Conservation (phyloP, 257 asterid genomes). For the Cynanchum wilfordii region DNA sequence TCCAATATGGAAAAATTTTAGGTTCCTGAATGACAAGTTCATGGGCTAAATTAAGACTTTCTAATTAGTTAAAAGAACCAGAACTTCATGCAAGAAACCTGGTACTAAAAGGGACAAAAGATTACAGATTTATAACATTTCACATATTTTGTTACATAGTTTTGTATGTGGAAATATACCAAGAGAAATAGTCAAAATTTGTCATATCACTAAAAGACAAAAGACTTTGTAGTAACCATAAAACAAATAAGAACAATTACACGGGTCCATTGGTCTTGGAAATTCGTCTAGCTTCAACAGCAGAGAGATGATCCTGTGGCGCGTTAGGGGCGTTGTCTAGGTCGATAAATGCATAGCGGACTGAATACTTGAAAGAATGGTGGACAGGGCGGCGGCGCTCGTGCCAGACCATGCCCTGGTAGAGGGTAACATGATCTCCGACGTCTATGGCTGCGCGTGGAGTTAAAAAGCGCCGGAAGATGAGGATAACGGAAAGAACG, state of each 20-base stretch:
- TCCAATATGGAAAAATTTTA: too few species aligned
- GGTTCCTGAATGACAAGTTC: too few species aligned
- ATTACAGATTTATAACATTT: not conserved
- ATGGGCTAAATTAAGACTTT: too few species aligned
- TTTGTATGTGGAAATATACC: not conserved
- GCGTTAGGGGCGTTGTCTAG: slow-evolving; percentile 46
- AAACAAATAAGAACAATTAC: slow-evolving; percentile 30
- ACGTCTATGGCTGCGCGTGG: slow-evolving; percentile 8
- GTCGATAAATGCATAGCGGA: slow-evolving; percentile 79
- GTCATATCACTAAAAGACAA: not conserved
- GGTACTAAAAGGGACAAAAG: not conserved
- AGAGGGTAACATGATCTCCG: slow-evolving; percentile 30
- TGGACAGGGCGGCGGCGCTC: slow-evolving; percentile 88
- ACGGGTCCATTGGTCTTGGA: slow-evolving; percentile 70
- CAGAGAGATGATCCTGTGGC: slow-evolving; percentile 61
- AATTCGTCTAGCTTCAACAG: slow-evolving; percentile 54
- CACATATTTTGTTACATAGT: not conserved
- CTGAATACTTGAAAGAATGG: slow-evolving; percentile 77
- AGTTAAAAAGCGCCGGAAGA: slow-evolving; percentile 35
- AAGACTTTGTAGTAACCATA: slow-evolving; percentile 4
- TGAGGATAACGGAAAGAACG: slow-evolving; percentile 50
- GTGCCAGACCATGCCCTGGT: slow-evolving; percentile 90
- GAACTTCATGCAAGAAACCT: not conserved
- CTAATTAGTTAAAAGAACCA: not conserved
- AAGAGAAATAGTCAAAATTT: not conserved